Evolutionary conservation across 148 eudicot genomes (phyloP), one percentile per base, ranked within the genome.

Genomic region (Suaeda aralocaspica): DNA sequence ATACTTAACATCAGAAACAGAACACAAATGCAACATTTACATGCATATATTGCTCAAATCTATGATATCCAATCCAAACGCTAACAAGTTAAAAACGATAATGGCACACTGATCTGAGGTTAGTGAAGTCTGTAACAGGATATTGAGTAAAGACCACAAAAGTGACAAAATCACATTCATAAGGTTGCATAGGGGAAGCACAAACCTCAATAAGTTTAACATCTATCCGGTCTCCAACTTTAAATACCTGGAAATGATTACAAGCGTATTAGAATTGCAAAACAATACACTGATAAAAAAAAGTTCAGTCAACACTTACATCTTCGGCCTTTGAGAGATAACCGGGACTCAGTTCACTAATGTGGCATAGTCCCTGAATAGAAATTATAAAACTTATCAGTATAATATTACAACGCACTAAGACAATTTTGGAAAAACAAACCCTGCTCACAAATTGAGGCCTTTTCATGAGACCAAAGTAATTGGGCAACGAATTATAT

Each of bases 341-440:
- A 75, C 80, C 74, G 51, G 92, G 77, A 77, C 91, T 95, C 82
- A 95, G 64, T 77, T 95, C 99, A 74, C 99, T 95, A 67, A 95
- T 86, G 83, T 95, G 99, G 87, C 97, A 95, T 53, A 95, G 97
- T 71, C 99, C 99, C 99, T 94, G 88, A 78, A 80, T n/a, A 28
- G 25, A 41, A 66, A 69, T 55, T 62, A 39, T 7, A 67, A 42
- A 50, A 19, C 9, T 68, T 26, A 28, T 42, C 42, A 55, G 71
- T 64, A 41, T 26, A 55, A 44, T 7, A 55, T n/a, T 15, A 49
- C 44, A 68, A 9, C 24, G 31, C 64, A 56, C 30, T 28, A 29
- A 50, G 48, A 51, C 12, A 36, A 36, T 36, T 4, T 36, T 36
- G 41, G 8, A 36, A 36, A 3, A 36, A 36, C 4, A 36, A 4